These are phyloP conservation scores for Perkinsus chesapeaki DNA, from an alignment of 169 alveolate genomes.

Conservation along the genomic window DNA sequence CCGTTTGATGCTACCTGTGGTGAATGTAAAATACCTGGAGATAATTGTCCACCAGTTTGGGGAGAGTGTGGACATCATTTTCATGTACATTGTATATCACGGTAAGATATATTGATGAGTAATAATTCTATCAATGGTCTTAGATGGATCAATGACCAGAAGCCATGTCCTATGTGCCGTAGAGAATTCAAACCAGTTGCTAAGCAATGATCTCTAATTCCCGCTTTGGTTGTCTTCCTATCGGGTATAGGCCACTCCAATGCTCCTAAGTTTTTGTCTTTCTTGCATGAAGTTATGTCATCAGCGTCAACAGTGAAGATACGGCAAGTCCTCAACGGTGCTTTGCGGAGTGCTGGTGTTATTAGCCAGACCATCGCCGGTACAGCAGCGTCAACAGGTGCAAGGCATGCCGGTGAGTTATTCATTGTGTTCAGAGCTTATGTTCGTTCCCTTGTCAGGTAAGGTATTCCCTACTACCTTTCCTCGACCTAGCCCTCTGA, in stretches of 20 bases:
- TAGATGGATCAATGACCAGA: background rate
- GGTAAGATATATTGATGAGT: constrained; percentile 12
- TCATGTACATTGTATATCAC: constrained; percentile 48
- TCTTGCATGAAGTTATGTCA: background rate
- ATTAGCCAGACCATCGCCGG: background rate
- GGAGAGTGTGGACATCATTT: constrained; percentile 47
- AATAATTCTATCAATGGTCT: background rate
- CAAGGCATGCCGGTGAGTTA: background rate
- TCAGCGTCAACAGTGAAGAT: background rate
- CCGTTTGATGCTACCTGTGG: constrained; percentile 55
- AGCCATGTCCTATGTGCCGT: constrained; percentile 42
- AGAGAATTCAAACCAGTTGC: constrained; percentile 25
- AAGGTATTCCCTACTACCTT: background rate
- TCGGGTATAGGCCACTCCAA: background rate
- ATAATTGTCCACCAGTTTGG: constrained; percentile 52
- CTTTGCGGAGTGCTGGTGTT: background rate
- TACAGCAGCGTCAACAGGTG: background rate
- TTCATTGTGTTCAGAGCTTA: too few species aligned
- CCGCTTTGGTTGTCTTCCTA: background rate
- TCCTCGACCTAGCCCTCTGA: background rate
- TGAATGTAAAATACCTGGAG: constrained; percentile 50
- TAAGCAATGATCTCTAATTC: background rate
- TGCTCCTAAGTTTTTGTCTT: background rate
- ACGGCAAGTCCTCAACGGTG: background rate
- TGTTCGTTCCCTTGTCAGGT: background rate